phyloP scores from a whole-genome alignment of 2,329 filamentous ascomycete species.

The Aspergillus glaucus region DNA sequence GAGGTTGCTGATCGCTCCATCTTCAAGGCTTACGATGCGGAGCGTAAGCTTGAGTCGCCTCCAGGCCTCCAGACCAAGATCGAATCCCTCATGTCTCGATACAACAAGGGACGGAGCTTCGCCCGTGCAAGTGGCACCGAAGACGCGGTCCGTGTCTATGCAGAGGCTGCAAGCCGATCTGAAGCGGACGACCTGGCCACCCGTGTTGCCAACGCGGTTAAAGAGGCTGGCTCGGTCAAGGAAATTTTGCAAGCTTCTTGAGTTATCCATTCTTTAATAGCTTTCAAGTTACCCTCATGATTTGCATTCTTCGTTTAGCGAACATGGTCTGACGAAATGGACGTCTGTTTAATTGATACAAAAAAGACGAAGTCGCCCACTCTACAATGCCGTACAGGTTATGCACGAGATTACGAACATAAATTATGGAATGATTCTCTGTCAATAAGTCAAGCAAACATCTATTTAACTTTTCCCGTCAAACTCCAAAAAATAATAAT shows the following conservation, averaged over 20 bases:
- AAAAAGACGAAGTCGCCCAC: too few species aligned
- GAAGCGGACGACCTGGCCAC: conserved; percentile 88
- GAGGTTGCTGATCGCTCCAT: conserved; percentile 81
- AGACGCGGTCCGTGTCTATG: conserved; percentile 92
- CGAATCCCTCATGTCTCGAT: conserved; percentile 81
- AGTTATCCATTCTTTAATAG: neutral
- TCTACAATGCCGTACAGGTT: too few species aligned
- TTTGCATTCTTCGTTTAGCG: too few species aligned
- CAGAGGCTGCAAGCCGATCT: conserved; percentile 80
- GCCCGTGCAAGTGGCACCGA: conserved; percentile 91
- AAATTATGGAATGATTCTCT: too few species aligned
- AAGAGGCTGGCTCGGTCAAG: conserved; percentile 44
- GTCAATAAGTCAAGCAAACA: too few species aligned
- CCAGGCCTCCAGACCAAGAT: conserved; percentile 76
- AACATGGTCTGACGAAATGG: too few species aligned
- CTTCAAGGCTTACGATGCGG: conserved; percentile 88
- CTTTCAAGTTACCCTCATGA: neutral
- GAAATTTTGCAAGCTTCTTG: conserved; percentile 10
- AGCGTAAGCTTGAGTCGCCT: conserved; percentile 77
- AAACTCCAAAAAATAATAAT: neutral
- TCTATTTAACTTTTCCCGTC: too few species aligned
- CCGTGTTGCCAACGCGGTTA: conserved; percentile 71
- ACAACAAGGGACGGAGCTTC: conserved; percentile 82
- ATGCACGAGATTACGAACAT: too few species aligned
- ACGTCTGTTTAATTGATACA: too few species aligned